These are phyloP conservation scores for Backusella parvicylindrica DNA, from an alignment of 192 early-diverging fungal genomes.

Conservation along the genomic window DNA sequence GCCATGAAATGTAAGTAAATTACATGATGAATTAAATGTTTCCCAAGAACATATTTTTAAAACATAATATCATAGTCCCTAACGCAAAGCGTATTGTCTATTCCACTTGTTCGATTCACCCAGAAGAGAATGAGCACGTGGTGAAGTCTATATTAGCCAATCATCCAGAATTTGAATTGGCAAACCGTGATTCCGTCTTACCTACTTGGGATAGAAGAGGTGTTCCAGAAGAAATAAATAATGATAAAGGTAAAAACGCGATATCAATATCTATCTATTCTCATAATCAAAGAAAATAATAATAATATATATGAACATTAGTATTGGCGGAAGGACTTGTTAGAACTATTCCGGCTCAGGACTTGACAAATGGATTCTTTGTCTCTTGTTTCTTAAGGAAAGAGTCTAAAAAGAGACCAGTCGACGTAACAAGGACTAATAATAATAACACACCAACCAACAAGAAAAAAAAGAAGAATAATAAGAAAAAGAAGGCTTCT, in stretches of 20 bases:
- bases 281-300: too few species aligned
- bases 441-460: background rate
- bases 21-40: too few species aligned
- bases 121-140: conserved; percentile 92
- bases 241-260: conserved; percentile 36
- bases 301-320: background rate
- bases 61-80: conserved; percentile 50
- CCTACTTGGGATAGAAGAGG: conserved; percentile 83
- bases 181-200: conserved; percentile 56
- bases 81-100: conserved; percentile 83
- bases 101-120: conserved; percentile 95
- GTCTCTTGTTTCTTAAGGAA: conserved; percentile 86
- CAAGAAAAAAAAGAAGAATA: conserved; percentile 24
- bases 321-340: conserved; percentile 64
- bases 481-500: conserved; percentile 9
- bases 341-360: conserved; percentile 73
- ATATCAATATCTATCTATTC: too few species aligned
- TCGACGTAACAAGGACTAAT: background rate
- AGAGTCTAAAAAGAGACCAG: conserved; percentile 2
- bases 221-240: conserved; percentile 44
- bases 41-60: too few species aligned
- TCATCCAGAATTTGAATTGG: conserved; percentile 54
- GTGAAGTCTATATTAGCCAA: conserved; percentile 64
- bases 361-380: conserved; percentile 95
- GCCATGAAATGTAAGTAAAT: conserved; percentile 69